Conservation (phyloP, 148 eudicot genomes). For the Oxyria digyna region DNA sequence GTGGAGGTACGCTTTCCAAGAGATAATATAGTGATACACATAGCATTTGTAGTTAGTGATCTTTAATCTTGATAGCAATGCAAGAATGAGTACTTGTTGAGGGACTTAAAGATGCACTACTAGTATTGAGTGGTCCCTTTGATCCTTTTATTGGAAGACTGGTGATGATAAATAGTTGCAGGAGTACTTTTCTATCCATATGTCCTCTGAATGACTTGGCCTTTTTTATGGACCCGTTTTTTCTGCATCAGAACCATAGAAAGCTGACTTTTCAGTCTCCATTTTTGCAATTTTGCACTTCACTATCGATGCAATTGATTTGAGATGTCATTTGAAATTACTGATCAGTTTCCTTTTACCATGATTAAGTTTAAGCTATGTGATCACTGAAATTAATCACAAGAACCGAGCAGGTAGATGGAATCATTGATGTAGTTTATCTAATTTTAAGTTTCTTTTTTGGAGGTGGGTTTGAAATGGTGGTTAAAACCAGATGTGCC, state of each 20-base stretch:
- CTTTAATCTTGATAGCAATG: slow-evolving; percentile 1
- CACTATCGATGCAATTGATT: neutral
- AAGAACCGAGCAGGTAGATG: neutral
- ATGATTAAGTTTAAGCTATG: neutral
- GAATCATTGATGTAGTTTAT: neutral
- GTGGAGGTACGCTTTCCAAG: slow-evolving; percentile 56
- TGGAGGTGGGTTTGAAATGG: neutral
- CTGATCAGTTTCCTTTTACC: neutral
- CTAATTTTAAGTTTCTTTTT: neutral
- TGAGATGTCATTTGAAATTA: neutral
- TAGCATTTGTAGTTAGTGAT: neutral
- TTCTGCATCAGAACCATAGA: neutral
- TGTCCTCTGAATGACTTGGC: slow-evolving; percentile 2
- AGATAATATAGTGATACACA: neutral
- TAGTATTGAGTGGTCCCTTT: slow-evolving; percentile 1
- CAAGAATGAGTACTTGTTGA: slow-evolving; percentile 2
- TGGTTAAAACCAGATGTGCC: neutral
- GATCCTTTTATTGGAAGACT: neutral
- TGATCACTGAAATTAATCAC: neutral
- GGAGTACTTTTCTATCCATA: slow-evolving; percentile 4
- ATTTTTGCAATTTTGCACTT: neutral
- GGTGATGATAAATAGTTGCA: neutral
- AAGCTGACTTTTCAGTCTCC: neutral
- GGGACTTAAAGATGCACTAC: neutral
- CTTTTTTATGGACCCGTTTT: neutral